A percentile compares a stretch with the other conserved stretches of the same genome.
These are phyloP conservation scores for Colletotrichum sp. DNA, from an alignment of 2,329 filamentous ascomycete genomes.

Conservation along the genomic window DNA sequence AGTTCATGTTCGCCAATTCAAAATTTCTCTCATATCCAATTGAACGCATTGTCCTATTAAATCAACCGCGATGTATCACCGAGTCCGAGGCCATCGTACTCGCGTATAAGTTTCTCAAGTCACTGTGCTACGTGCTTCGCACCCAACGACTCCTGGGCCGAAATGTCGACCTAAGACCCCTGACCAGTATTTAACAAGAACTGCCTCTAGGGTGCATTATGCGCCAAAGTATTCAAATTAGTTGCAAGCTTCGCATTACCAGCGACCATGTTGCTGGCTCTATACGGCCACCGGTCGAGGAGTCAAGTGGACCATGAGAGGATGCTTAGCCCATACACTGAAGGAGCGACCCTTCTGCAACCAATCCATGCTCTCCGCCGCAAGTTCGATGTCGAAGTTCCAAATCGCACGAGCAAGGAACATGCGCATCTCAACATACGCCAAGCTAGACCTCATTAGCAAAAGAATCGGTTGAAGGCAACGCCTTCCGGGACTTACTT, in stretches of 20 bases:
- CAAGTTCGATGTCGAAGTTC: background rate
- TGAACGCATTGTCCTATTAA: too few species aligned
- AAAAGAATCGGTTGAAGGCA: background rate
- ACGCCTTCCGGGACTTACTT: slow-evolving; percentile 40
- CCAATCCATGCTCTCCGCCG: background rate
- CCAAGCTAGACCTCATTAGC: background rate
- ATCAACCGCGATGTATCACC: background rate
- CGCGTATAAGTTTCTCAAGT: background rate
- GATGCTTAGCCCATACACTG: background rate
- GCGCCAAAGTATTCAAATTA: background rate
- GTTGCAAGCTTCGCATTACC: background rate
- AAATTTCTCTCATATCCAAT: too few species aligned
- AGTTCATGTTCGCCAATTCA: background rate
- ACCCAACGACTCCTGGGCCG: background rate
- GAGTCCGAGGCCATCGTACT: background rate
- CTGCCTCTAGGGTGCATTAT: background rate
- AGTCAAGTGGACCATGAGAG: background rate
- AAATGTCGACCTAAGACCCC: background rate
- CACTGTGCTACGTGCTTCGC: background rate
- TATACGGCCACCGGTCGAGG: background rate
- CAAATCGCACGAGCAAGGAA: background rate
- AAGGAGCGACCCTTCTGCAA: background rate
- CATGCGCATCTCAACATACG: background rate
- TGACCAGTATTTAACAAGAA: background rate
- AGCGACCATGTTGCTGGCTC: background rate